Conservation (phyloP, 305 asterid genomes). For the Nicotiana rustica region DNA sequence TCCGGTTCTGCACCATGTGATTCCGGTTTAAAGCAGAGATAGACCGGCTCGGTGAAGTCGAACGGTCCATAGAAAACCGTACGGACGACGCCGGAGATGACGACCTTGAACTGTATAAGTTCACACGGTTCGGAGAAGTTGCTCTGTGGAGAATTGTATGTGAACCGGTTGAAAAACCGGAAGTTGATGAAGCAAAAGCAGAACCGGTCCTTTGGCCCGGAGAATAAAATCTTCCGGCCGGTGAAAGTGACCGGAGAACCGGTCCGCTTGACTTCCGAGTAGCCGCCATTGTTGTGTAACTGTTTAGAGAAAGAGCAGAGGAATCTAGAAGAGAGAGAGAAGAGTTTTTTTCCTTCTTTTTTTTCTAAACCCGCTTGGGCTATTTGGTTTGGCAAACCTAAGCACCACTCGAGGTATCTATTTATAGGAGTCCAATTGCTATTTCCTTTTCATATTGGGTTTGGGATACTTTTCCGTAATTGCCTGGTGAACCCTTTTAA, state of each 20-base stretch:
- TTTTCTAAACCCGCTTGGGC: constrained; percentile 15
- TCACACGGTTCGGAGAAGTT: constrained; percentile 35
- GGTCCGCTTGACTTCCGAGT: constrained; percentile 50
- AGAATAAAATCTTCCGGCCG: constrained; percentile 46
- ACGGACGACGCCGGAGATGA: constrained; percentile 28
- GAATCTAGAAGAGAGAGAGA: background rate
- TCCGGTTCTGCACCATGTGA: constrained; percentile 29
- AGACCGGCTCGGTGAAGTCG: constrained; percentile 43
- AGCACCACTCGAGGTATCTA: constrained; percentile 40
- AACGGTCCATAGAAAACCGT: constrained; percentile 39
- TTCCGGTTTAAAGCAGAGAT: constrained; percentile 37
- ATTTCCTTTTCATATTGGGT: background rate
- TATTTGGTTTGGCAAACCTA: constrained; percentile 48
- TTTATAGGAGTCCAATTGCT: constrained; percentile 40
- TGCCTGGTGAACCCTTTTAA: background rate
- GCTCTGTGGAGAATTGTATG: constrained; percentile 24
- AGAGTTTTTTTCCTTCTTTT: background rate
- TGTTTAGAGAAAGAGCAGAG: background rate
- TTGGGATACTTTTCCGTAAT: constrained; percentile 12
- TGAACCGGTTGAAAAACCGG: constrained; percentile 29
- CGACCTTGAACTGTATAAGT: background rate
- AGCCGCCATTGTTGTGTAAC: constrained; percentile 43
- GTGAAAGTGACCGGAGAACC: constrained; percentile 50
- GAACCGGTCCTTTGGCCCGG: constrained; percentile 33
- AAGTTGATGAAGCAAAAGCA: constrained; percentile 29